These are phyloP conservation scores for Acanthamoeba castellanii DNA, from an alignment of 208 protist species.

Conservation along the genomic window DNA sequence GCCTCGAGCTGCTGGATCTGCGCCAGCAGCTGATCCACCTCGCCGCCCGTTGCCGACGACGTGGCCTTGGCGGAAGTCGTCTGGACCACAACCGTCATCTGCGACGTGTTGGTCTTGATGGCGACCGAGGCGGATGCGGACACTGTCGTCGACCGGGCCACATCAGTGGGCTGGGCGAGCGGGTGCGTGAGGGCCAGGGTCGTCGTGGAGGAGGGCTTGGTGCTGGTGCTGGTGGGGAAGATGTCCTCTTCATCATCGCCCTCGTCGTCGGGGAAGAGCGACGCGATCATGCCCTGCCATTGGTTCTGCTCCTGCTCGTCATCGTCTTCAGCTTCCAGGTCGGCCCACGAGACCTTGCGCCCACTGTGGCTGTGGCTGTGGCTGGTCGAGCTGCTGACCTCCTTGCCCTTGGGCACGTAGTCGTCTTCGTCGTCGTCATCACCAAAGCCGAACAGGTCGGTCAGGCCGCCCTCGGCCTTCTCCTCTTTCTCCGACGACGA, in stretches of 20 bases:
- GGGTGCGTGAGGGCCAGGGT: background rate
- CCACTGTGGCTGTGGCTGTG: background rate
- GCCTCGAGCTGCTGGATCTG: constrained; percentile 43
- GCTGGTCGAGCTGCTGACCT: background rate
- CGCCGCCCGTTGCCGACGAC: background rate
- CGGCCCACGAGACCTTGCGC: background rate
- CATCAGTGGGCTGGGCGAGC: no score
- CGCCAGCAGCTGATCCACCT: background rate
- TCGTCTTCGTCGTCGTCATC: background rate
- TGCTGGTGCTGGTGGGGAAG: background rate
- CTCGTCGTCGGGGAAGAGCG: background rate
- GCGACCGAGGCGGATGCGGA: background rate
- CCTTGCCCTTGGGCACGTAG: constrained; percentile 18
- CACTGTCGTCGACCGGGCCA: no score
- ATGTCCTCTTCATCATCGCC: background rate
- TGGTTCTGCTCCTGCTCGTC: background rate
- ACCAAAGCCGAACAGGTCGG: constrained; percentile 21
- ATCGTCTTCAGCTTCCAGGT: background rate
- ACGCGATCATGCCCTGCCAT: background rate
- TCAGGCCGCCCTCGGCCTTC: background rate
- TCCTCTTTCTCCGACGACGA: background rate
- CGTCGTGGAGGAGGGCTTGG: background rate
- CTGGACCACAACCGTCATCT: no score
- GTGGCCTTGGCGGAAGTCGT: background rate
- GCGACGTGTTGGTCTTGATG: background rate